phyloP scores from a whole-genome alignment of 768 basidiomycete genomes.

The Podaxis carcinomalis region DNA sequence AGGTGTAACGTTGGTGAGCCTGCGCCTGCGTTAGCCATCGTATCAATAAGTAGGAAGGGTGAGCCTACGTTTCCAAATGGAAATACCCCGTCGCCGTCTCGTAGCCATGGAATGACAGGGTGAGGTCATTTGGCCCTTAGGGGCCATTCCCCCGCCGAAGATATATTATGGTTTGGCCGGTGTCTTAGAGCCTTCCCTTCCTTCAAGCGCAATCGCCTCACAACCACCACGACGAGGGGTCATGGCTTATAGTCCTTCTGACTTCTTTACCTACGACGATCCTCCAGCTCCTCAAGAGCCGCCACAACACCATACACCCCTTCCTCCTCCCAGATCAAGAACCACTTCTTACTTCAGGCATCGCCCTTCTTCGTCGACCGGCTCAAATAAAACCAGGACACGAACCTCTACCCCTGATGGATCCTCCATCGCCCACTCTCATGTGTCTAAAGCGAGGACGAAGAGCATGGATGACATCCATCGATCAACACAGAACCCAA shows the following conservation, averaged over 20 bases:
- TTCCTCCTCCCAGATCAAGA: constrained; percentile 5
- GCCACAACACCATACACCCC: background rate
- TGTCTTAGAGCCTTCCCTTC: background rate
- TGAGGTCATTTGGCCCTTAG: constrained; percentile 4
- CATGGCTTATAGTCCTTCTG: background rate
- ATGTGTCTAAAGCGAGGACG: background rate
- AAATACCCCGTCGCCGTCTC: background rate
- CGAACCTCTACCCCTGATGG: background rate
- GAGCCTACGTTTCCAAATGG: constrained; percentile 5
- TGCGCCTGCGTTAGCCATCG: background rate
- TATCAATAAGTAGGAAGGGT: background rate
- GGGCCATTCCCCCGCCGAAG: background rate
- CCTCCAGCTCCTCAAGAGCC: constrained; percentile 10
- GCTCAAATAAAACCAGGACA: background rate
- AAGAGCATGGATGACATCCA: background rate
- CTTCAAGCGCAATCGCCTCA: background rate
- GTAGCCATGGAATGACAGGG: constrained; percentile 8
- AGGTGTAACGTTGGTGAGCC: background rate
- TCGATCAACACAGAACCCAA: background rate
- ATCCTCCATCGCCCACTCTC: background rate
- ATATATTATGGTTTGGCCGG: background rate
- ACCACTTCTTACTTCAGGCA: background rate
- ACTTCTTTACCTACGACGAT: constrained; percentile 3
- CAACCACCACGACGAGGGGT: background rate
- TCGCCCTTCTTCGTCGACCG: background rate